Conservation (phyloP, 1,139 yeast species). For the Geotrichum klebahnii region DNA sequence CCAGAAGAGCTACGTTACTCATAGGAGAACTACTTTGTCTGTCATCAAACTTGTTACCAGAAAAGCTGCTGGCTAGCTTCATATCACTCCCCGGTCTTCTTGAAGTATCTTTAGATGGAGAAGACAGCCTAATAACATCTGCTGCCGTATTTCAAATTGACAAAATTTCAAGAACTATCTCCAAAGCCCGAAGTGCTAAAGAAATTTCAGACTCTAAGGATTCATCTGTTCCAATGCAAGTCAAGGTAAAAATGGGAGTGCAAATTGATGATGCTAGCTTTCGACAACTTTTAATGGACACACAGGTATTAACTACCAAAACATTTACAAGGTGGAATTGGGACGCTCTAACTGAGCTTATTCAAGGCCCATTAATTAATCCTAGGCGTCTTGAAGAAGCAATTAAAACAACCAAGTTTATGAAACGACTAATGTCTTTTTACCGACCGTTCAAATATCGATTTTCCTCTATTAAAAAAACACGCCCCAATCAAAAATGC, state of each 20-base stretch:
- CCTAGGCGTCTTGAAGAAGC: constrained; percentile 74
- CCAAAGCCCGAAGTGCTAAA: constrained; percentile 10
- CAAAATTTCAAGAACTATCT: constrained; percentile 43
- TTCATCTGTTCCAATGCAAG: constrained; percentile 38
- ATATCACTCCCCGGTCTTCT: constrained; percentile 37
- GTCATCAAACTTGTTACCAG: constrained; percentile 54
- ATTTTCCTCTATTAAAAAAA: constrained; percentile 59
- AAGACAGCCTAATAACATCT: constrained; percentile 22
- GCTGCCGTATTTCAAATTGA: constrained; percentile 47
- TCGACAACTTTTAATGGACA: constrained; percentile 59
- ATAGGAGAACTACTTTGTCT: constrained; percentile 59
- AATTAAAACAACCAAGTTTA: constrained; percentile 73
- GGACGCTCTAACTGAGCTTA: constrained; percentile 60
- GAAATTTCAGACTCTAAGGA: constrained; percentile 23
- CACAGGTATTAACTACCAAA: constrained; percentile 72
- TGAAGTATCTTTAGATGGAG: constrained; percentile 25
- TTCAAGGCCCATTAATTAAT: constrained; percentile 74
- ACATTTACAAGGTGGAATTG: constrained; percentile 87
- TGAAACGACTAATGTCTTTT: constrained; percentile 79
- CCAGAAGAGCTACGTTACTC: constrained; percentile 60
- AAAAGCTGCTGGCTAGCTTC: constrained; percentile 31
- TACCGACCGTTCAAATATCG: constrained; percentile 87
- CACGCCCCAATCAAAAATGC: constrained; percentile 53
- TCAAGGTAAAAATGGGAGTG: constrained; percentile 47
- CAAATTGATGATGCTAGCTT: constrained; percentile 68